These are phyloP conservation scores for Neurospora sp. DNA, from an alignment of 2,329 filamentous ascomycete species.

Conservation along the genomic window DNA sequence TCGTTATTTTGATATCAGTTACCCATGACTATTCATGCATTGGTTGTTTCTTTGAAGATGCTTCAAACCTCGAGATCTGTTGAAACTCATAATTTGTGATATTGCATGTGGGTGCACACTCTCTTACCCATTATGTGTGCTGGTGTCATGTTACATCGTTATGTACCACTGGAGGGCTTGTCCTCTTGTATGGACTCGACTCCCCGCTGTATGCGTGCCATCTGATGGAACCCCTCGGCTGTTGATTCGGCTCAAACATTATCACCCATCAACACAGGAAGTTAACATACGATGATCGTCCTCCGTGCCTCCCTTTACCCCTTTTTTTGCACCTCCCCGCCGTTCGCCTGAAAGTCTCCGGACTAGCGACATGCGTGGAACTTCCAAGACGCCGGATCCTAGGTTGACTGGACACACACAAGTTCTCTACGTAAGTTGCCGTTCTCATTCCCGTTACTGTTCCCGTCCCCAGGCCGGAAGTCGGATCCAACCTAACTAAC, in stretches of 20 bases:
- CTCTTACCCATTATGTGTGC: neutral
- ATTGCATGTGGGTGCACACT: neutral
- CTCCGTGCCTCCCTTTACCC: neutral
- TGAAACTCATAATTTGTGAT: neutral
- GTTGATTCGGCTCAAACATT: neutral
- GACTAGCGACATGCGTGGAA: neutral
- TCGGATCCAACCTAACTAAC: too few species aligned
- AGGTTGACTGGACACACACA: neutral
- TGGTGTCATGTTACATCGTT: neutral
- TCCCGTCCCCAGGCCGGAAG: neutral
- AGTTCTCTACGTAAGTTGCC: neutral
- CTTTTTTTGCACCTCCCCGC: neutral
- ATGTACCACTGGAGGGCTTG: neutral
- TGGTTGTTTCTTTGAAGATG: neutral
- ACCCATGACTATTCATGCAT: neutral
- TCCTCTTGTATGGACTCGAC: neutral
- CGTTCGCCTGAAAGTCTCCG: neutral
- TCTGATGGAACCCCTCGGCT: neutral
- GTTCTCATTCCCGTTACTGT: neutral
- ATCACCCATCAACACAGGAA: too few species aligned
- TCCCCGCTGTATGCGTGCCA: too few species aligned
- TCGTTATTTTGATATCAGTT: neutral
- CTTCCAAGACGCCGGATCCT: neutral
- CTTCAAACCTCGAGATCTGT: neutral
- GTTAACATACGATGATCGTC: too few species aligned